Evolutionary conservation across 352 stramenopile genomes (phyloP), one percentile per base, ranked within the genome.

Genomic region (Halophytophthora batemanensis): DNA sequence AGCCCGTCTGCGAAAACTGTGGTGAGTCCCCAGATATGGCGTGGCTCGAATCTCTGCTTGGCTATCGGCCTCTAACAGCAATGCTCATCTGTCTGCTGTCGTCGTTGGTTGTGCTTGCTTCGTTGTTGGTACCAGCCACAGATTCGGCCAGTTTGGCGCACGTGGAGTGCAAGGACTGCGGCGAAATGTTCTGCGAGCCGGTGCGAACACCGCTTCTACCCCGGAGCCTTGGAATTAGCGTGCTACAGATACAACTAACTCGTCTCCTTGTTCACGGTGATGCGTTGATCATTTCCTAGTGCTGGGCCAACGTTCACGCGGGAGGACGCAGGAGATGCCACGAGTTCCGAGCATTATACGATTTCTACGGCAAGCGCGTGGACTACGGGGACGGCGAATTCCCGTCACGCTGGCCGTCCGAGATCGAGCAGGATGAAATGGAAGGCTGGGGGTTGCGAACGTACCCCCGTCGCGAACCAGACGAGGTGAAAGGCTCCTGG

Each of bases 301-400:
- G 92, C 70, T 97, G 72, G 69, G 17, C 79, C 14, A 78, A 80
- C 34, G 90, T 98, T 44, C 89, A 97, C 50, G 74, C 73, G 11
- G 90, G 90, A 35, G 90, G 90, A 18, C 80, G 80, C 43, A 70
- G 92, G 25, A 69, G 74, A 25, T 17, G 49, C 3, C 92, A 98
- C 69, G 56, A 65, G 17, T 98, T 96, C 56, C 78, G 88, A 37
- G 73, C 76, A 21, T 57, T 98, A 0, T 97, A 96, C 59, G 93
- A 98, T 59, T 96, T 74, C 58, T 96, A 97, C 55, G 89, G 76
- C 12, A 85, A 75, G 40, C 79, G 93, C 25, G 70, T 98, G 34
- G 93, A 98, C 69, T 97, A 97, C 47, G 85, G 75, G 21, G 79
- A 96, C 19, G 79, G 82, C 53, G 87, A 97, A 36, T 97, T 96